Evolutionary conservation across 129 eudicot species (phyloP).

Genomic region (Heracleum sosnowskyi): DNA sequence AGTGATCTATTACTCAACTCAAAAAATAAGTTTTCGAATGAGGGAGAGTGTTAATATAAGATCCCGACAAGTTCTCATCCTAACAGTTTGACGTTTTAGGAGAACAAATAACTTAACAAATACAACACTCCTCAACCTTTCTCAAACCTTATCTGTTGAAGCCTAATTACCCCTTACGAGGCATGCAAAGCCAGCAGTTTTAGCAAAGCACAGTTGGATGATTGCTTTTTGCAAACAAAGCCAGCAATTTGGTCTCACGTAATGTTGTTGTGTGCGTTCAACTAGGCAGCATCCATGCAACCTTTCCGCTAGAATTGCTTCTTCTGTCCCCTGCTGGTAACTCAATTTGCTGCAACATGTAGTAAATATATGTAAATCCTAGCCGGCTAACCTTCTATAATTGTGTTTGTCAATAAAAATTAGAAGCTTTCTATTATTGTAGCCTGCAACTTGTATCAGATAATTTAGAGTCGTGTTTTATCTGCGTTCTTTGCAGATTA

Average conservation of each 20-base stretch:
- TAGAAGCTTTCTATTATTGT: not conserved
- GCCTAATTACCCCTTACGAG: not conserved
- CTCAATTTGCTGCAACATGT: conserved; percentile 5
- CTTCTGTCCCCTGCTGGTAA: not conserved
- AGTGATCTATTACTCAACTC: too few relatives aligned
- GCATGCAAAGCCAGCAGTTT: not conserved
- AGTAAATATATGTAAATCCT: not conserved
- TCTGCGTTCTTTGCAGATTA: not conserved
- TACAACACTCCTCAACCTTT: not conserved
- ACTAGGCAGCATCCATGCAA: conserved; percentile 5
- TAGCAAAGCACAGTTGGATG: not conserved
- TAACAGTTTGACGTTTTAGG: too few relatives aligned
- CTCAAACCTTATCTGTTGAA: not conserved
- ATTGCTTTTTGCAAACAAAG: not conserved
- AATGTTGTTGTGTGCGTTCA: not conserved
- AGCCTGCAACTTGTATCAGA: conserved; percentile 4
- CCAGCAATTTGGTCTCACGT: not conserved
- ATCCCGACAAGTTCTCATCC: too few relatives aligned
- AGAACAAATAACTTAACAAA: too few relatives aligned
- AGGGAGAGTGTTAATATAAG: too few relatives aligned
- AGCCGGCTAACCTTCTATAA: not conserved
- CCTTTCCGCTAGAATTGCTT: not conserved
- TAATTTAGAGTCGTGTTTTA: not conserved
- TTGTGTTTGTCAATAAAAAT: not conserved
- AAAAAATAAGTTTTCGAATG: too few relatives aligned